A percentile compares a stretch with the other conserved stretches of the same genome.
These are phyloP conservation scores for Mycena amicta DNA, from an alignment of 768 basidiomycete species.

Conservation along the genomic window DNA sequence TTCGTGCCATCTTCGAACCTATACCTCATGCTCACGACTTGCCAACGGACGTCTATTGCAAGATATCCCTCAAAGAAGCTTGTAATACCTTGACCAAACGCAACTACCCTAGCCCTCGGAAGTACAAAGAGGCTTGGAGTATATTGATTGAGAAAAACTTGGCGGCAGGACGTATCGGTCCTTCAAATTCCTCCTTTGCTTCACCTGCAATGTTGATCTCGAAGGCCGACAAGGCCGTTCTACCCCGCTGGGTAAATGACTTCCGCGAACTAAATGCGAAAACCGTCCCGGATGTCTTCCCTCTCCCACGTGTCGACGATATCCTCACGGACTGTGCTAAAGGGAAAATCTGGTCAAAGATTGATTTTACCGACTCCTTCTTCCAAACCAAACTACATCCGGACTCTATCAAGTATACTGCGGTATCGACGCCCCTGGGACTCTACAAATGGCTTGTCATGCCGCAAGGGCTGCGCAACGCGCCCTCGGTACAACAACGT, in stretches of 20 bases:
- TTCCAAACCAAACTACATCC: too few relatives aligned
- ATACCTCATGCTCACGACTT: conserved; percentile 26
- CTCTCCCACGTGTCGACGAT: conserved; percentile 28
- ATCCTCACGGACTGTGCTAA: conserved; percentile 31
- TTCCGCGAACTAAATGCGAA: conserved; percentile 28
- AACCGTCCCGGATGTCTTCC: conserved; percentile 21
- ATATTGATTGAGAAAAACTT: conserved; percentile 31
- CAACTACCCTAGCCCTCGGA: conserved; percentile 30
- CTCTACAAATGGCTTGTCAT: too few relatives aligned
- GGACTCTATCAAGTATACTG: too few relatives aligned
- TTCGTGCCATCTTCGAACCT: conserved; percentile 15
- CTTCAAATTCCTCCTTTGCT: conserved; percentile 24
- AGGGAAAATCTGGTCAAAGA: conserved; percentile 26
- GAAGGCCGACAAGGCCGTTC: conserved; percentile 26
- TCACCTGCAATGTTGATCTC: conserved; percentile 36
- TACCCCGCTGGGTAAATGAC: conserved; percentile 31
- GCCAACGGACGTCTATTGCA: conserved; percentile 21
- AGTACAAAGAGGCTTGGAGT: conserved; percentile 33
- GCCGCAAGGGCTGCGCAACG: too few relatives aligned
- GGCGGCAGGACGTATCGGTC: conserved; percentile 26
- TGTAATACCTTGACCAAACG: conserved; percentile 14
- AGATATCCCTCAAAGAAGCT: conserved; percentile 24
- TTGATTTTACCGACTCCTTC: conserved; percentile 44
- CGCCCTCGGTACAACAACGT: too few relatives aligned
- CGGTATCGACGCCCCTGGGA: too few relatives aligned